phyloP scores from a whole-genome alignment of 192 early-diverging fungal species.

The Phlyctochytrium planicorne region DNA sequence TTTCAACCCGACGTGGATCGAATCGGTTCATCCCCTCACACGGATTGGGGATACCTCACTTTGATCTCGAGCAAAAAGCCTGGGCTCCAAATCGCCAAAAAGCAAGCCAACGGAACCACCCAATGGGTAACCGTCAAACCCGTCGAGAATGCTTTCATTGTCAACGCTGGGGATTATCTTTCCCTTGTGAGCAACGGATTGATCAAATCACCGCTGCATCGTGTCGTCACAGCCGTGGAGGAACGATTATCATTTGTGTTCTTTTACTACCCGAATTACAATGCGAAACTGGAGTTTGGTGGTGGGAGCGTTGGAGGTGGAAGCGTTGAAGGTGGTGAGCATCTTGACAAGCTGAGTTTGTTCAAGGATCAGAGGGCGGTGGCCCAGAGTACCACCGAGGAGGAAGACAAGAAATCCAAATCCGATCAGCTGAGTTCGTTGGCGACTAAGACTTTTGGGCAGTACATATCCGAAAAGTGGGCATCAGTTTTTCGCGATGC shows the following conservation, averaged over 20 bases:
- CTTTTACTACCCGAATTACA: conserved; percentile 63
- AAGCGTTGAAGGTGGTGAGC: background rate
- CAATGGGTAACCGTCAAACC: conserved; percentile 52
- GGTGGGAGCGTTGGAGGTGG: background rate
- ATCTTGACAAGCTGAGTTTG: conserved; percentile 23
- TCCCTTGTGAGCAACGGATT: conserved; percentile 53
- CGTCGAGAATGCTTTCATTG: conserved; percentile 46
- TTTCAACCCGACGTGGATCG: conserved; percentile 13
- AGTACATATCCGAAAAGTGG: conserved; percentile 36
- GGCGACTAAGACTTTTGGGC: conserved; percentile 26
- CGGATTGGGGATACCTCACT: conserved; percentile 66
- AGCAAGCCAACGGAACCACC: conserved; percentile 18
- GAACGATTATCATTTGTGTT: conserved; percentile 57
- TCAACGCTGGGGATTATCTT: conserved; percentile 66
- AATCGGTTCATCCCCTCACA: conserved; percentile 42
- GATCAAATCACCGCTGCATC: conserved; percentile 53
- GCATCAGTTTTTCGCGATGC: conserved; percentile 23
- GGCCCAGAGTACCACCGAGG: background rate
- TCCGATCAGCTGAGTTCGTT: conserved; percentile 14
- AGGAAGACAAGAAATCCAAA: background rate
- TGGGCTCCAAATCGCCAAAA: conserved; percentile 46
- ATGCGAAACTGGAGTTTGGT: conserved; percentile 28
- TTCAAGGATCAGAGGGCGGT: conserved; percentile 23
- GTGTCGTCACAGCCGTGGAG: conserved; percentile 50
- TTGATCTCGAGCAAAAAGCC: conserved; percentile 35